Evolutionary conservation across 208 protist species (phyloP).

Genomic region (Borovskyia barvae): DNA sequence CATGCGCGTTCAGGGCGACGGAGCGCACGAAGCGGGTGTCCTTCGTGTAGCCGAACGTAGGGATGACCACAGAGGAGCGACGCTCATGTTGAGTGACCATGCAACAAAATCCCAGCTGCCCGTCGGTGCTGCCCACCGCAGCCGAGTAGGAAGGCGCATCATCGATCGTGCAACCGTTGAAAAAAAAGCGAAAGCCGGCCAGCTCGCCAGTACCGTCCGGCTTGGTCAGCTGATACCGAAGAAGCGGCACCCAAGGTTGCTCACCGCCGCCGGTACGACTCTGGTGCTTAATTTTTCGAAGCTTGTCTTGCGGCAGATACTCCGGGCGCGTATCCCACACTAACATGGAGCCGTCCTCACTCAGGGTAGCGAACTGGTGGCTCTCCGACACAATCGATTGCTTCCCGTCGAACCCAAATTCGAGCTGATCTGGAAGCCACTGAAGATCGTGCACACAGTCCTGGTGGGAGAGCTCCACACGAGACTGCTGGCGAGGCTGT

Average conservation of each 20-base stretch:
- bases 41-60: constrained; percentile 57
- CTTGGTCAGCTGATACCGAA: constrained; percentile 64
- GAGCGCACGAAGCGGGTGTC: constrained; percentile 62
- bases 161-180: constrained; percentile 58
- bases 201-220: constrained; percentile 71
- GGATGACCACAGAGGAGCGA: constrained; percentile 27
- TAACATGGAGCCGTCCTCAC: constrained; percentile 83
- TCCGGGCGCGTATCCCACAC: constrained; percentile 90
- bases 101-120: constrained; percentile 71
- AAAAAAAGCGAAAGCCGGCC: constrained; percentile 76
- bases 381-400: constrained; percentile 58
- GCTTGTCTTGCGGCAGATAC: constrained; percentile 82
- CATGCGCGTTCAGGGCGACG: constrained; percentile 56
- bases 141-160: constrained; percentile 61
- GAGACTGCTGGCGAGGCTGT: constrained; percentile 71
- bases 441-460: constrained; percentile 85
- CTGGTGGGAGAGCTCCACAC: constrained; percentile 85
- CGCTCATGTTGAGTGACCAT: constrained; percentile 64
- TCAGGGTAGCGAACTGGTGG: constrained; percentile 87
- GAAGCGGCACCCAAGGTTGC: constrained; percentile 85
- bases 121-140: constrained; percentile 61
- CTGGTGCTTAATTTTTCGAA: constrained; percentile 90
- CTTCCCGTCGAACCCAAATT: constrained; percentile 89
- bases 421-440: constrained; percentile 75
- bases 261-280: constrained; percentile 42